Base-by-base conservation (phyloP, 2,329 filamentous ascomycete species). In the Berkeleyomyces basicola region DNA sequence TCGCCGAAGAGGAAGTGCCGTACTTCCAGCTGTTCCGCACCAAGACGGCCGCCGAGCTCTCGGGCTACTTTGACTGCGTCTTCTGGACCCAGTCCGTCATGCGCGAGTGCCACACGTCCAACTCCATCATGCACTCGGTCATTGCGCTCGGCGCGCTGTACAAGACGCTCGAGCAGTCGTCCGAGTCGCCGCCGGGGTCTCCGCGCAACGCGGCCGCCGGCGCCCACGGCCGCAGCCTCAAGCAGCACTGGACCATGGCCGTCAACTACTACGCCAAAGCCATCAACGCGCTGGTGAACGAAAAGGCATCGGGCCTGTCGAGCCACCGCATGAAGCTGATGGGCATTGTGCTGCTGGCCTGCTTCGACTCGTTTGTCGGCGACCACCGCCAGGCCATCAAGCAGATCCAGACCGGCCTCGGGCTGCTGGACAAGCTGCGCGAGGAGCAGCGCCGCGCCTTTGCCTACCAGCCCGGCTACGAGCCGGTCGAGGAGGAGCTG, bases 331-430 rank as follows among this genome's bases (percentile, higher is more conserved):
- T 75, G 10, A 78, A 77, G 58, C 75, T 86, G n/a, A 85, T 86
- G 76, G 79, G 82, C 14, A 84, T 78, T 61, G 80, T 87, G 43
- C 73, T 87, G 44, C 75, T 87, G 58, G 81, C 82, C n/a, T 85
- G 82, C 70, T 86, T 86, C 65, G 83, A 87, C 70, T 84, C 82
- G 0, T 85, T 85, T 67, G 79, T 83, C 39, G 82, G 82, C 16
- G 79, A 85, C 65, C 82, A 85, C 68, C 79, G 75, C 66, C 79
- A 82, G 66, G 82, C 82, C 47, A 84, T 85, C 59, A 68, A 71
- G 11, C 82, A 85, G 68, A 84, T 85, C 47, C 82, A 84, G 68
- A 78, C 72, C 4, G 82, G 82, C 0, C 73, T 85, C 31, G 70
- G 73, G 3, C 70, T 85, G 1, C 70, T 85, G 14, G 79, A 84